A percentile compares a stretch with the other conserved stretches of the same genome.
These are phyloP conservation scores for Leishmania mexicana DNA, from an alignment of 208 protist genomes.

Conservation along the genomic window DNA sequence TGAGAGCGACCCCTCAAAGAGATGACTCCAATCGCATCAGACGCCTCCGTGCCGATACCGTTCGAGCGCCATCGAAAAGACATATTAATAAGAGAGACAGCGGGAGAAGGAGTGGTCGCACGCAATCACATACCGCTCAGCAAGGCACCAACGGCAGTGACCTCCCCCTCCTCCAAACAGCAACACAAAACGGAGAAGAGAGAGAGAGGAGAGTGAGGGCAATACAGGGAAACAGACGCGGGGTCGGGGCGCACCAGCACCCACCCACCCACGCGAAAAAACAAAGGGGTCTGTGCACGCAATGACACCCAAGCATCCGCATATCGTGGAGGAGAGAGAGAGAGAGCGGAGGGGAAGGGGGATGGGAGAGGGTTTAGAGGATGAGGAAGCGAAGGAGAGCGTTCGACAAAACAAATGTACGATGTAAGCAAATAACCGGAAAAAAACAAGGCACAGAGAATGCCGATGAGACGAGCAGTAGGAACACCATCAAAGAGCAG, in stretches of 20 bases:
- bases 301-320: neutral
- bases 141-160: neutral
- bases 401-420: neutral
- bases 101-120: no score
- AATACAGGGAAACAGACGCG: no score
- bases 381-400: neutral
- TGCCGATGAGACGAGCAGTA: conserved; percentile 2
- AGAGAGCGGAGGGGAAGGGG: neutral
- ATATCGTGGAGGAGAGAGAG: neutral
- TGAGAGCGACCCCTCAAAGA: neutral
- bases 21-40: neutral
- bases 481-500: neutral
- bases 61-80: neutral
- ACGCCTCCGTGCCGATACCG: neutral
- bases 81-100: neutral
- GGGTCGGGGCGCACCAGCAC: neutral
- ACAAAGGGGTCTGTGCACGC: no score
- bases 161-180: no score
- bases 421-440: neutral
- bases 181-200: neutral
- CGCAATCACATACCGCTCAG: neutral
- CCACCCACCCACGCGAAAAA: neutral
- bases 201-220: neutral
- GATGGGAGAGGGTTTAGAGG: neutral
- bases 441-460: neutral